phyloP scores from a whole-genome alignment of 208 protist species.

The Trypanosoma rangeli region DNA sequence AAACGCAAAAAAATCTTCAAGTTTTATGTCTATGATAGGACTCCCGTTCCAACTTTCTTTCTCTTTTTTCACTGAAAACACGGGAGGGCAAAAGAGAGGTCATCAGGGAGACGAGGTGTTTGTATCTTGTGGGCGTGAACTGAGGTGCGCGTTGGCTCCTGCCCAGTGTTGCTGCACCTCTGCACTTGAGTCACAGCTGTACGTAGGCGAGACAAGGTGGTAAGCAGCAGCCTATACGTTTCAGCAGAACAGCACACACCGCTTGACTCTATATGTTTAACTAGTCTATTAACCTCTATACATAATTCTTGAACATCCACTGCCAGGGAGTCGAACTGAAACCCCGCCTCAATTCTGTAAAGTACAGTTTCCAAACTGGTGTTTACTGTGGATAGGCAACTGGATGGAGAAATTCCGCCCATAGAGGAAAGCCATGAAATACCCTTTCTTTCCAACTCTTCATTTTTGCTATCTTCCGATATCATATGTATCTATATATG shows the following conservation, averaged over 20 bases:
- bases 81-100: constrained; percentile 8
- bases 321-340: constrained; percentile 12
- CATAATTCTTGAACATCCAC: constrained; percentile 24
- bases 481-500: constrained; percentile 6
- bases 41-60: neutral
- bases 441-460: constrained; percentile 8
- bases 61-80: neutral
- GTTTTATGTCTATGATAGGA: neutral
- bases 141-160: neutral
- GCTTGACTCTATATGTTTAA: constrained; percentile 20
- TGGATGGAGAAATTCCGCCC: constrained; percentile 24
- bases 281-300: constrained; percentile 33
- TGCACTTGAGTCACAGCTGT: constrained; percentile 9
- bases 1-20: constrained; percentile 3
- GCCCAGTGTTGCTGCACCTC: neutral
- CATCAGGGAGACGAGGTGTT: constrained; percentile 24
- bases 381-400: constrained; percentile 23
- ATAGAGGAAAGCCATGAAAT: constrained; percentile 26
- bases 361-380: constrained; percentile 23
- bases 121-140: constrained; percentile 17
- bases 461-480: constrained; percentile 7
- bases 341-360: constrained; percentile 15
- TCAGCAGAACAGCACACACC: constrained; percentile 13
- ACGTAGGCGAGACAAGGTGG: constrained; percentile 23
- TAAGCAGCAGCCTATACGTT: constrained; percentile 21